A percentile compares a stretch with the other conserved stretches of the same genome.
phyloP scores from a whole-genome alignment of 495 filamentous ascomycete species.

The Penicillium roqueforti region DNA sequence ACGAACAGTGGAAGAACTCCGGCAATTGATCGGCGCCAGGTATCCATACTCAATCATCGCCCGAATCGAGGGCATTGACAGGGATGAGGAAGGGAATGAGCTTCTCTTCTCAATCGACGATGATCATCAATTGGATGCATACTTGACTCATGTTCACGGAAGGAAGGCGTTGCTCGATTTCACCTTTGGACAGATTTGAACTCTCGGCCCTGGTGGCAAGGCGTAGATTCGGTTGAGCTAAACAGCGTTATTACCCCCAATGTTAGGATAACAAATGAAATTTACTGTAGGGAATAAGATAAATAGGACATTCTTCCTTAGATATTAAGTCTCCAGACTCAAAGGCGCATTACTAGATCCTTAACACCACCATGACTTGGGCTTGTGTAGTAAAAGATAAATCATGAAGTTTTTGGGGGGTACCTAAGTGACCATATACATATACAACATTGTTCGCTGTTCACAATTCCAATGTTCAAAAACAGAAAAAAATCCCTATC shows the following conservation, averaged over 20 bases:
- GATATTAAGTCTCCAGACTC: not conserved
- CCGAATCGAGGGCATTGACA: conserved; percentile 62
- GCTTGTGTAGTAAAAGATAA: not conserved
- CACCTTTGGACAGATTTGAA: conserved; percentile 27
- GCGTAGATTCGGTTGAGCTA: not conserved
- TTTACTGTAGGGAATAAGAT: not conserved
- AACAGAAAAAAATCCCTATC: conserved; percentile 1
- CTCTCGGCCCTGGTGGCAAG: not conserved
- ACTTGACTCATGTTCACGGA: conserved; percentile 58
- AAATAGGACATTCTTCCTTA: not conserved
- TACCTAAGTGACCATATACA: conserved; percentile 4
- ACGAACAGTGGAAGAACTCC: conserved; percentile 53
- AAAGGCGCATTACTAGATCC: not conserved
- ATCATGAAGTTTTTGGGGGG: not conserved
- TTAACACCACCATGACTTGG: not conserved
- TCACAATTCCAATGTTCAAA: conserved; percentile 14
- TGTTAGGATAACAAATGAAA: not conserved
- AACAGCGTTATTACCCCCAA: not conserved
- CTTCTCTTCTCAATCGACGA: conserved; percentile 56
- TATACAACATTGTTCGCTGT: conserved; percentile 16
- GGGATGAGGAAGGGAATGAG: conserved; percentile 55
- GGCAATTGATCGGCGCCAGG: conserved; percentile 49
- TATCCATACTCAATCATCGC: conserved; percentile 52
- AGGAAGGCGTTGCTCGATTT: conserved; percentile 66
- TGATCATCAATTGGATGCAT: conserved; percentile 67